Evolutionary conservation across 495 filamentous ascomycete species (phyloP).

Genomic region (Neurospora africana): DNA sequence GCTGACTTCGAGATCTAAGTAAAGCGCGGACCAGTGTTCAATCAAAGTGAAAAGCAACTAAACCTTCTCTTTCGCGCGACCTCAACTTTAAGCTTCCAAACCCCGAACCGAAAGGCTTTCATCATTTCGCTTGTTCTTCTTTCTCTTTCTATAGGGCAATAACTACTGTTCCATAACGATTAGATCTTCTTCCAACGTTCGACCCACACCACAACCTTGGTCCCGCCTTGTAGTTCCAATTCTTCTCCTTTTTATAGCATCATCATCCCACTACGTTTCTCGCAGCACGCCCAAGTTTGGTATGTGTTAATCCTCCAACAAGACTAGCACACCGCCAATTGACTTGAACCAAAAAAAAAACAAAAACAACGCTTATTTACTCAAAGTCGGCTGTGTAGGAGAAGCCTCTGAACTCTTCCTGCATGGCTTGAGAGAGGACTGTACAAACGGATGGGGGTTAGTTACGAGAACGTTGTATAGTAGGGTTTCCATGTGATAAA

Average conservation of each 20-base stretch:
- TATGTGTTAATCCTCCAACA: background rate
- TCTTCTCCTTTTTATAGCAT: background rate
- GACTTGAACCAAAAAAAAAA: background rate
- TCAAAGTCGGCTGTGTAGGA: conserved; percentile 61
- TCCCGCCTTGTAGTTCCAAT: background rate
- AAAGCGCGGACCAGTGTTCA: background rate
- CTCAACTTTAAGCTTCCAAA: background rate
- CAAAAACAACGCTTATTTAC: conserved; percentile 12
- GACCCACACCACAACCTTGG: background rate
- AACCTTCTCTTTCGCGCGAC: background rate
- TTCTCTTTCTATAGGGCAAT: background rate
- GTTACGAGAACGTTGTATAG: background rate
- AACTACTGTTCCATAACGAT: background rate
- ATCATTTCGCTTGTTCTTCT: background rate
- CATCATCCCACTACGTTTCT: background rate
- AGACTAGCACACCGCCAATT: background rate
- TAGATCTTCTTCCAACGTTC: background rate
- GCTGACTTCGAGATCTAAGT: background rate
- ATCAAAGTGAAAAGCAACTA: background rate
- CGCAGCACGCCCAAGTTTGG: background rate
- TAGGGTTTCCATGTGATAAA: background rate
- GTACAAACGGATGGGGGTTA: conserved; percentile 15
- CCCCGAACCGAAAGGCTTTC: background rate
- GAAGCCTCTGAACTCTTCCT: conserved; percentile 99
- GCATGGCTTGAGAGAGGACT: conserved; percentile 98